Base-by-base conservation (phyloP, 345 rosid genomes). In the Reutealis trisperma region DNA sequence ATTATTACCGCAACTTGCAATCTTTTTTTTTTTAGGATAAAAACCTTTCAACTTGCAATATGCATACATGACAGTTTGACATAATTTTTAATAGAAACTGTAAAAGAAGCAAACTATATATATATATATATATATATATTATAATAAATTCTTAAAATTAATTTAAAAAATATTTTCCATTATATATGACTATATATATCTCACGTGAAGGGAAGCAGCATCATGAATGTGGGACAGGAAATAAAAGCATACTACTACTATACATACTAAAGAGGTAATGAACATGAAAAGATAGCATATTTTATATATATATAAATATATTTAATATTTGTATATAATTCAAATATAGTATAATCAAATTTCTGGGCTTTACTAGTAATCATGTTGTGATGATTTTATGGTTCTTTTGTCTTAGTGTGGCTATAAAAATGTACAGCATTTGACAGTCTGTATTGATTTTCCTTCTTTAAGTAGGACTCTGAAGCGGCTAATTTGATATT, bases 361-460 rank as follows among this genome's bases (percentile, higher is more conserved):
- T 8, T 47, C 51, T 55, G 5, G 10, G n/a, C 6, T 3, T 8
- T 21, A 11, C 19, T 44, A 63, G 77, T 80, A 85, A 85, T 85
- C 80, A 85, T 78, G 4, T 2, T 6, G 82, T 70, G 75, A 80
- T 82, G 85, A 85, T 85, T 80, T 77, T 11, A 14, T 24, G 37
- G 64, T 9, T n/a, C 19, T 34, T 68, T 59, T 75, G 73, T 54
- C 68, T 27, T 30, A 24, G 62, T 4, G 59, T 47, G 52, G 16
- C 67, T 54, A 47, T 27, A 55, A 10, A 68, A 51, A 51, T 66
- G 25, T 5, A 25, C 19, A 54, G 59, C 19, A 14, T n/a, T 63
- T 72, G 67, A 30, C 63, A 57, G 76, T 45, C 72, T 54, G 68
- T 15, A 12, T 34, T 30, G 67, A n/a, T 25, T 44, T 66, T 66